Percentiles rank a stretch among this genome's conserved stretches.
These are phyloP conservation scores for Ormosia semicastrata DNA, from an alignment of 306 rosid genomes.

Conservation along the genomic window DNA sequence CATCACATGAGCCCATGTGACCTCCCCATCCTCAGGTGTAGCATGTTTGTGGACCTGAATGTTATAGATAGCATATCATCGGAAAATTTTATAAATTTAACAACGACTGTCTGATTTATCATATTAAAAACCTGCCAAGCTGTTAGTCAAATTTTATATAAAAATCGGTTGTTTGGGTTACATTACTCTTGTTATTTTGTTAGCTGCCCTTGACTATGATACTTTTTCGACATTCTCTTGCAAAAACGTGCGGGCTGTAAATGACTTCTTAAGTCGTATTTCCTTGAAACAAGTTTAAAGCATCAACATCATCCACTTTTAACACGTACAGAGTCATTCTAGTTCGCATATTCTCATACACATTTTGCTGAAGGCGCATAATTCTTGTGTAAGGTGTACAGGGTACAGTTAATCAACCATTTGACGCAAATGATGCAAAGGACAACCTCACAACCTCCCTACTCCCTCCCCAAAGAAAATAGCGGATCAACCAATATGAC, in stretches of 20 bases:
- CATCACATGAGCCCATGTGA: no score
- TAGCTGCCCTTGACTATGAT: background rate
- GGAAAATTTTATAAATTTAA: no score
- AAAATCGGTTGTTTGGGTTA: background rate
- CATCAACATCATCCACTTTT: background rate
- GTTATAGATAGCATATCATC: no score
- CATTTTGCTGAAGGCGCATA: background rate
- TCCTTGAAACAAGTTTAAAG: background rate
- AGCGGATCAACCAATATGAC: background rate
- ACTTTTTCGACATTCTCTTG: background rate
- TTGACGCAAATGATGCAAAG: background rate
- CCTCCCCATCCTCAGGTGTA: no score
- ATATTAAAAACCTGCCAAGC: background rate
- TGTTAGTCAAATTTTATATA: background rate
- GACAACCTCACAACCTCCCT: background rate
- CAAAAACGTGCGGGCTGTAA: background rate
- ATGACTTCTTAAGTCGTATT: background rate
- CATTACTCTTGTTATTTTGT: background rate
- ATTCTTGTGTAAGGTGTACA: background rate
- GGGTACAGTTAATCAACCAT: background rate
- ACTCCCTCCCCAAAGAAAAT: background rate
- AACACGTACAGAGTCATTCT: background rate
- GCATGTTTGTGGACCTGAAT: no score
- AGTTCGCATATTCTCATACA: background rate
- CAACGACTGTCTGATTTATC: background rate